Percentiles rank a stretch among this genome's conserved stretches.
These are phyloP conservation scores for Metroxylon sagu DNA, from an alignment of 176 grass and related monocot species.

Conservation along the genomic window DNA sequence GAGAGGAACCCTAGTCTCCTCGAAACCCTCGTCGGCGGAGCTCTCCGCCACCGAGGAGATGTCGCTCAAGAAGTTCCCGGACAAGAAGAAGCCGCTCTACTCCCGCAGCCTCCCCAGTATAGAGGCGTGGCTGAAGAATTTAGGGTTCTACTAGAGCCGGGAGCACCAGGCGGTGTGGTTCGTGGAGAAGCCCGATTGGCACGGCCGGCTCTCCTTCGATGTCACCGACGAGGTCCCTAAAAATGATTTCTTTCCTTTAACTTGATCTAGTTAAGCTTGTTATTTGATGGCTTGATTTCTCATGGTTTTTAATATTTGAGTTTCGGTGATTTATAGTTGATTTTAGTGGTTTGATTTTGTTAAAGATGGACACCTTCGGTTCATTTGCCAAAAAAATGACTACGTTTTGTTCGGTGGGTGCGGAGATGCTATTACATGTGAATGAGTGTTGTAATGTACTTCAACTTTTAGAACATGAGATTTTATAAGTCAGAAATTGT, in stretches of 20 bases:
- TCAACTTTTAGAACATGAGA: too few relatives aligned
- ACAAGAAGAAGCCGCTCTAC: conserved; percentile 85
- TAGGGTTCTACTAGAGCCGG: conserved; percentile 58
- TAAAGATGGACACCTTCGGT: too few relatives aligned
- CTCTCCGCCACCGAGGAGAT: conserved; percentile 12
- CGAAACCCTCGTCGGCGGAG: conserved; percentile 19
- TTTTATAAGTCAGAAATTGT: too few relatives aligned
- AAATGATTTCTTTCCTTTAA: too few relatives aligned
- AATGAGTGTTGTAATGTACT: too few relatives aligned
- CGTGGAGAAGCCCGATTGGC: conserved; percentile 69
- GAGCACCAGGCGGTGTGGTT: conserved; percentile 65
- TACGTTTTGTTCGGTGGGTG: too few relatives aligned
- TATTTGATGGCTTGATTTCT: background rate
- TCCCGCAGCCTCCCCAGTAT: conserved; percentile 87
- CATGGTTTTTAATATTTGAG: background rate
- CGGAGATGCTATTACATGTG: too few relatives aligned
- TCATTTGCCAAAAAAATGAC: too few relatives aligned
- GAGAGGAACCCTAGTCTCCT: background rate
- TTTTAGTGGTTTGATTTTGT: too few relatives aligned
- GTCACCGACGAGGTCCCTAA: conserved; percentile 54
- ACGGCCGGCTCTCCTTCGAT: conserved; percentile 72
- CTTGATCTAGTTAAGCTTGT: background rate
- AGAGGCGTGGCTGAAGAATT: conserved; percentile 67
- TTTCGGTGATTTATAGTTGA: too few relatives aligned
- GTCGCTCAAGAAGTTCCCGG: conserved; percentile 74